Percentiles rank a stretch among this genome's conserved stretches.
phyloP scores from a whole-genome alignment of 2,329 filamentous ascomycete genomes.

The Microdochium bolleyi region DNA sequence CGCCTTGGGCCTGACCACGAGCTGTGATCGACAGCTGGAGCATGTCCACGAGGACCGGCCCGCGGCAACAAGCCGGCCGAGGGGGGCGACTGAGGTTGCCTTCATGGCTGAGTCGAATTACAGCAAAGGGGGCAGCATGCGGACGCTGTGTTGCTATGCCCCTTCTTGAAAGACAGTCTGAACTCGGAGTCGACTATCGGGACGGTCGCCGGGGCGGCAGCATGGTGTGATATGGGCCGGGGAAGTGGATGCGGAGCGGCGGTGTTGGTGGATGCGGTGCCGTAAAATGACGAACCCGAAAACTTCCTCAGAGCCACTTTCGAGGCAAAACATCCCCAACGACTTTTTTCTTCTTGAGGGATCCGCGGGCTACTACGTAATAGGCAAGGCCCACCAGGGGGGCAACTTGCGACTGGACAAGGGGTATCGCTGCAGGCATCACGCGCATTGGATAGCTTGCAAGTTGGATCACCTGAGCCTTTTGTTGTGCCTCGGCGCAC shows the following conservation, averaged over 20 bases:
- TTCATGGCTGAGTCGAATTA: conserved; percentile 27
- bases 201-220: not conserved
- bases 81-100: conserved; percentile 24
- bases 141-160: not conserved
- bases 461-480: no score
- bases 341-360: not conserved
- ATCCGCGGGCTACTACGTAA: not conserved
- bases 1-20: conserved; percentile 20
- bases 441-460: no score
- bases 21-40: conserved; percentile 33
- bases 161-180: not conserved
- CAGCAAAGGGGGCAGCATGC: not conserved
- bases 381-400: not conserved
- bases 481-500: no score
- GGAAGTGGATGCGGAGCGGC: not conserved
- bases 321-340: not conserved
- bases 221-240: not conserved
- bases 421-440: not conserved
- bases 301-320: not conserved
- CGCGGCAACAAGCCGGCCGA: conserved; percentile 27
- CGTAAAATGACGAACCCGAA: not conserved
- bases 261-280: not conserved
- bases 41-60: conserved; percentile 36
- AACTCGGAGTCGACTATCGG: not conserved
- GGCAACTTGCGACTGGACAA: not conserved